These are phyloP conservation scores for Rhizophora mangle DNA, from an alignment of 345 rosid genomes.

Conservation along the genomic window DNA sequence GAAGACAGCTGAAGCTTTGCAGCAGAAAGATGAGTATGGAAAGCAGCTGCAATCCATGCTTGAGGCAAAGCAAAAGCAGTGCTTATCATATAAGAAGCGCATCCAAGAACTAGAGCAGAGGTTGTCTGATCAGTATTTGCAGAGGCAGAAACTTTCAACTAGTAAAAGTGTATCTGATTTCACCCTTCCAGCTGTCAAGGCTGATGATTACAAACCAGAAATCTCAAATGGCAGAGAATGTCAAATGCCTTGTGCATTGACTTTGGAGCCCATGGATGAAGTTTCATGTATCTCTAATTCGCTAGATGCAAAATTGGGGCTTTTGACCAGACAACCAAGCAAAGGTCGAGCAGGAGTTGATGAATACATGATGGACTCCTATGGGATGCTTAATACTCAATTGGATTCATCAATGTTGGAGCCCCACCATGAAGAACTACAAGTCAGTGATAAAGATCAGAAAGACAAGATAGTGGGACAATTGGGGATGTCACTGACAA, in stretches of 20 bases:
- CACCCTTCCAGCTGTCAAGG: constrained; percentile 33
- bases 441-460: constrained; percentile 47
- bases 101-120: constrained; percentile 90
- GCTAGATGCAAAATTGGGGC: constrained; percentile 47
- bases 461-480: constrained; percentile 59
- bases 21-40: constrained; percentile 67
- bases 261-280: constrained; percentile 91
- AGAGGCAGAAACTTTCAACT: constrained; percentile 53
- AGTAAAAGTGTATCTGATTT: constrained; percentile 47
- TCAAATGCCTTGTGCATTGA: constrained; percentile 42
- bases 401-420: constrained; percentile 89
- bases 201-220: constrained; percentile 45
- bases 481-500: constrained; percentile 62
- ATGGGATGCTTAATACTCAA: constrained; percentile 57
- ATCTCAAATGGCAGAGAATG: constrained; percentile 40
- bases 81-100: constrained; percentile 83
- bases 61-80: constrained; percentile 68
- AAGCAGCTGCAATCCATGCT: constrained; percentile 76
- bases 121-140: constrained; percentile 62
- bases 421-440: constrained; percentile 59
- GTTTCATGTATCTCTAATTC: constrained; percentile 83
- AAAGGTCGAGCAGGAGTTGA: constrained; percentile 86
- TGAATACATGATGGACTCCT: constrained; percentile 94
- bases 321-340: constrained; percentile 55
- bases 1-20: constrained; percentile 85